Conservation (phyloP, 768 basidiomycete genomes). For the Ephemerocybe angulata region DNA sequence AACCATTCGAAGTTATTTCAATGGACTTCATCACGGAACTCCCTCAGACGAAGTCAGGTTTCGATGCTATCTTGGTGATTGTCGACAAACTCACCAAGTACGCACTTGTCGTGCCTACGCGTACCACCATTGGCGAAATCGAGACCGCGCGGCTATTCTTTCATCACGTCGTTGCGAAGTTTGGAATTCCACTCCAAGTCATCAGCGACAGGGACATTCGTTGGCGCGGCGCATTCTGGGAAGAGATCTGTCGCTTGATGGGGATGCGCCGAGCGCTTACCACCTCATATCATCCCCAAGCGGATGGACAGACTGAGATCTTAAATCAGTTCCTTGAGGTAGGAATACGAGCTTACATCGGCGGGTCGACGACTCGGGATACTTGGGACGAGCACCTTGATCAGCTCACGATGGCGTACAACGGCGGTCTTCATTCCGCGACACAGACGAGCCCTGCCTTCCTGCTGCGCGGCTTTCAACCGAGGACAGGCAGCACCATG, state of each 20-base stretch:
- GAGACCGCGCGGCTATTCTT: conserved; percentile 29
- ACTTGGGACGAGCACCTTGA: conserved; percentile 24
- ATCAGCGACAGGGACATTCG: conserved; percentile 26
- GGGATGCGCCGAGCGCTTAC: conserved; percentile 23
- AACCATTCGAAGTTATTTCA: conserved; percentile 27
- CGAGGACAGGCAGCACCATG: conserved; percentile 14
- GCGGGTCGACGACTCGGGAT: conserved; percentile 3
- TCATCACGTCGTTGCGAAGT: conserved; percentile 22
- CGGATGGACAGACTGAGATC: conserved; percentile 35
- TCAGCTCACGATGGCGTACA: conserved; percentile 25
- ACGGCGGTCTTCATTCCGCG: conserved; percentile 25
- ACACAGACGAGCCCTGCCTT: no score
- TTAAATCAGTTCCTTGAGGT: conserved; percentile 30
- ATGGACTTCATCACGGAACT: conserved; percentile 38
- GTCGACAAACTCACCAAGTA: conserved; percentile 37
- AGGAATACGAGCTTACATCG: conserved; percentile 26
- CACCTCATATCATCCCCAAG: conserved; percentile 28
- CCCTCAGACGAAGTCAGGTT: conserved; percentile 23
- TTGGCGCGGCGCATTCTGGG: conserved; percentile 26
- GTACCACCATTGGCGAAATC: conserved; percentile 18
- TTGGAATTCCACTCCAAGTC: conserved; percentile 23
- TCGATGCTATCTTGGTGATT: conserved; percentile 29
- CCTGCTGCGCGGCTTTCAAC: conserved; percentile 24
- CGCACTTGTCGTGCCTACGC: conserved; percentile 35
- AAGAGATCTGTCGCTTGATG: conserved; percentile 22